Base-by-base conservation (phyloP, 140 eudicot species). In the Oenanthe javanica region DNA sequence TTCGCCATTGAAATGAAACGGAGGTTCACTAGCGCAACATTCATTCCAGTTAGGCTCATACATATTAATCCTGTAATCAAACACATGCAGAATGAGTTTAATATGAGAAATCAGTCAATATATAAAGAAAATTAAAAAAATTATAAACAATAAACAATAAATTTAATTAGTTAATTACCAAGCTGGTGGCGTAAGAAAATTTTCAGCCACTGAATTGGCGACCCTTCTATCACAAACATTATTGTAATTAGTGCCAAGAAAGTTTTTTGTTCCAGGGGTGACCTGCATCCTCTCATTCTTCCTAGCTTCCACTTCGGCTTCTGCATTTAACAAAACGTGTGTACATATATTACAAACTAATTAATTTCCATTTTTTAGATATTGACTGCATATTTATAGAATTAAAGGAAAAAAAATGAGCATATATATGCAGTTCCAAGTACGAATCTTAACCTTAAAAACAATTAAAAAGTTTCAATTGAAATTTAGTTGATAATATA, bases 1-100 rank as follows among this genome's bases (percentile, higher is more conserved):
- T 69, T 69, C 46, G 21, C 74, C 74, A 69, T 36, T 69, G 74
- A 69, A 31, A 1, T 12, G n/a, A 38, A 69, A 69, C 47, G 19
- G n/a, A 1, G 45, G 43, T 36, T 40, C 74, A 13, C 47, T 69
- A 5, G 45, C 74, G 21, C 74, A 67, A 36, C 21, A 13, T 8
- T 67, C 74, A 67, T 67, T 67, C 45, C 74, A 69, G 2, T 18
- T 38, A 4, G 74, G 47, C 74, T 69, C 74, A 14, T 69, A 36
- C 46, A 69, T 27, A 14, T 69, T 69, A 5, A 69, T 69, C 74
- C 74, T 69, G 74, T 21, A 69, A 69, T 12, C n/a, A 69, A 69
- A 36, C 74, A 67, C n/a, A 69, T 9, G 36, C 25, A 63, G 5
- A 25, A 23, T 63, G 11, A 69, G 47, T 69, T 63, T 8, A 43